These are phyloP conservation scores for Lactarius hatsudake DNA, from an alignment of 768 basidiomycete species.

Conservation along the genomic window DNA sequence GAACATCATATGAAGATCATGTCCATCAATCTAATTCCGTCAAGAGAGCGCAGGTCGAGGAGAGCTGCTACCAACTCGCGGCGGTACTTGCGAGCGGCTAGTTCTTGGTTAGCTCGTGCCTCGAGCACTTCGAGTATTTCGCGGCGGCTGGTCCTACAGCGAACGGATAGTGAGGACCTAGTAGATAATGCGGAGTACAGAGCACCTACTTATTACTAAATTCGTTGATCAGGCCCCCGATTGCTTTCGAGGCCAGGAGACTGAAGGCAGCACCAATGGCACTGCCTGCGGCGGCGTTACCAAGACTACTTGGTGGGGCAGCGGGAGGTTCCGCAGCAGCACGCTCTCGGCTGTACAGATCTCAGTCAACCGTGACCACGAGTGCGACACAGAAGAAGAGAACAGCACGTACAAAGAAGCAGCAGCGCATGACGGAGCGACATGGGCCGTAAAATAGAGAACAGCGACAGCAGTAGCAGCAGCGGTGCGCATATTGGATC, in stretches of 20 bases:
- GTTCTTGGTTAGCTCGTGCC: not conserved
- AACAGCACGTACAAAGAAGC: not conserved
- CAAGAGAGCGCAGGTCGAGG: not conserved
- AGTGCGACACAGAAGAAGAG: not conserved
- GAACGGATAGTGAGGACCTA: not conserved
- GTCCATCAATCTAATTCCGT: constrained; percentile 6
- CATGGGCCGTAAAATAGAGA: not conserved
- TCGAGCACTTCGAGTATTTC: not conserved
- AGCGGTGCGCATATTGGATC: not conserved
- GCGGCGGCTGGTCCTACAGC: not conserved
- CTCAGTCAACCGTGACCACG: not conserved
- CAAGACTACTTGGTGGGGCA: not conserved
- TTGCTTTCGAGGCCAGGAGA: not conserved
- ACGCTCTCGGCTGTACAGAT: not conserved
- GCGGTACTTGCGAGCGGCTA: not conserved
- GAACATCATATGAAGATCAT: not conserved
- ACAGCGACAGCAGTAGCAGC: not conserved
- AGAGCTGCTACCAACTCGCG: not conserved
- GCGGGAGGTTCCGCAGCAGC: not conserved
- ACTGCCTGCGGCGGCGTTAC: not conserved
- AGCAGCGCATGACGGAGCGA: not conserved
- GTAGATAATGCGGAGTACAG: not conserved
- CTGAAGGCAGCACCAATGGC: not conserved
- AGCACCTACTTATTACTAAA: not conserved
- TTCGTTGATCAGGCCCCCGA: not conserved